Percentiles rank a stretch among this genome's conserved stretches.
Conservation (phyloP, 139 green algal genomes). For the Axilococcus clingmanii region DNA sequence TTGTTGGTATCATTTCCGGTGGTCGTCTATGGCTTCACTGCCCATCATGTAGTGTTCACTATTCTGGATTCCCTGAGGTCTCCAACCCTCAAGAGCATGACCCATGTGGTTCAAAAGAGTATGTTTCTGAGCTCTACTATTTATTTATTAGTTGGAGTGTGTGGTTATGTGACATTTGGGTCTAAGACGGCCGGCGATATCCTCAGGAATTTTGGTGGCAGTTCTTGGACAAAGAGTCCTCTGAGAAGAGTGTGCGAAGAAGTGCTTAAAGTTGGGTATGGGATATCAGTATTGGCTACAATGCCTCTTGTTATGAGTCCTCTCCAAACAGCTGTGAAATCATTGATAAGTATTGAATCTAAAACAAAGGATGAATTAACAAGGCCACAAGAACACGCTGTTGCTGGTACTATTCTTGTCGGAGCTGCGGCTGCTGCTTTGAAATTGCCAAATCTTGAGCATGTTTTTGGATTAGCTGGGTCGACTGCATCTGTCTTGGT, state of each 20-base stretch:
- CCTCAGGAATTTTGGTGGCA: conserved; percentile 67
- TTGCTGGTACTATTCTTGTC: conserved; percentile 7
- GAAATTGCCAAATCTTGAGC: conserved; percentile 72
- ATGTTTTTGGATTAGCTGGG: conserved; percentile 75
- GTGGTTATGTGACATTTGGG: conserved; percentile 62
- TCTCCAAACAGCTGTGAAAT: conserved; percentile 37
- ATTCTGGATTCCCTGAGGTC: conserved; percentile 44
- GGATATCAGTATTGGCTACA: conserved; percentile 57
- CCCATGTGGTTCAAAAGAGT: conserved; percentile 21
- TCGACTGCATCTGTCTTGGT: conserved; percentile 64
- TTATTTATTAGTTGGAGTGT: conserved; percentile 61
- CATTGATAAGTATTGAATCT: background rate
- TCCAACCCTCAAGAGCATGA: conserved; percentile 37
- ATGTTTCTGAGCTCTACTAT: conserved; percentile 21
- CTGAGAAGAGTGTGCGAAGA: conserved; percentile 63
- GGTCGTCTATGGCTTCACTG: conserved; percentile 70
- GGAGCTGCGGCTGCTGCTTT: conserved; percentile 5
- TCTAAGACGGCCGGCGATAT: conserved; percentile 51
- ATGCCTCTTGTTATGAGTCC: conserved; percentile 66
- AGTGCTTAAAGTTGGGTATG: conserved; percentile 65
- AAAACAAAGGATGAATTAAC: background rate
- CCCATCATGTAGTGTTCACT: conserved; percentile 61
- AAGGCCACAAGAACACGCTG: no score
- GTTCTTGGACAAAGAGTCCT: conserved; percentile 9
- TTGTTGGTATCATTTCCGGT: conserved; percentile 68